Evolutionary conservation across 371 early-diverging fungal genomes (phyloP), one percentile per base, ranked within the genome.

Genomic region (Haplosporangium sp.): DNA sequence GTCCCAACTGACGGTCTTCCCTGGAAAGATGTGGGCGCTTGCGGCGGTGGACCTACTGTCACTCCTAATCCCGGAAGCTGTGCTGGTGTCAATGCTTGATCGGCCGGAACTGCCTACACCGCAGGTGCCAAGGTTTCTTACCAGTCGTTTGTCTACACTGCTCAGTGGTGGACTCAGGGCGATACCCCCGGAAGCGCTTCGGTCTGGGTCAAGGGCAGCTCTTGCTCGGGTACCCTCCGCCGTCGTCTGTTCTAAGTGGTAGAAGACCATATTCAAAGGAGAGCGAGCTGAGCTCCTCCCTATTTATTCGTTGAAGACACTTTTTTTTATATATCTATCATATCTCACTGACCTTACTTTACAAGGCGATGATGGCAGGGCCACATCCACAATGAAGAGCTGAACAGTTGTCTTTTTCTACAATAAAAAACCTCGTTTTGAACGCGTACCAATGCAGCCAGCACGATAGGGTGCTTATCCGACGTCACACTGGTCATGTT

Each of bases 41-140:
- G 81, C 74, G 1, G 45, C n/a, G 57, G 41, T 14, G 54, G 55
- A 4, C 18, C 64, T 40, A 60, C 68, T 0, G 18, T 65, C 52
- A 48, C 67, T n/a, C 58, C 74, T 21, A 36, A 60, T 18, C 41
- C 71, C 36, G 63, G 58, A 13, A 23, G 37, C 64, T 74, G 74
- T 61, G 8, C 66, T 57, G 64, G 71, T 43, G 48, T 57, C n/a
- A 43, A 29, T 9, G 80, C 83, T 43, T 87, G 59, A 53, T 54
- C 67, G 45, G 51, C 72, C 37, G 62, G 83, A 16, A 43, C 73
- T 12, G 57, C 73, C 20, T 88, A 89, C 71, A 68, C 69, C 36
- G 80, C 74, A 8, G 86, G 86, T 21, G 54, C 67, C 50, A 69
- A 68, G 23, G 89, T 87, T 47, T 81, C 86, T n/a, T 82, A 84